phyloP scores from a whole-genome alignment of 306 rosid genomes.

The Trifolium subterraneum region DNA sequence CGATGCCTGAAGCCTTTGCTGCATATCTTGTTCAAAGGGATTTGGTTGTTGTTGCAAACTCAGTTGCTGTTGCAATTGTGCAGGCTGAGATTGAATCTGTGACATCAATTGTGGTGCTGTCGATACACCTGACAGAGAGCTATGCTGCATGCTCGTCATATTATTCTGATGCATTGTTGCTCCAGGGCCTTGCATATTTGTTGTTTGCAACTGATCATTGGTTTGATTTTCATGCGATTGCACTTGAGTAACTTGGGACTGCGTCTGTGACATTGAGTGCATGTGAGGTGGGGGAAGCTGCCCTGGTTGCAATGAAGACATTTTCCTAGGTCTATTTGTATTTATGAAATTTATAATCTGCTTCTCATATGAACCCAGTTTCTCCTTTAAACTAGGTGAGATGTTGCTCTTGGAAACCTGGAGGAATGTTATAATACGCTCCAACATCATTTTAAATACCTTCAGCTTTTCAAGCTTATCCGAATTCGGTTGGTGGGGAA shows the following conservation, averaged over 20 bases:
- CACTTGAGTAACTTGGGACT: slow-evolving; percentile 62
- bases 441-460: slow-evolving; percentile 72
- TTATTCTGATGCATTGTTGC: slow-evolving; percentile 65
- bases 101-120: slow-evolving; percentile 72
- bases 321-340: slow-evolving; percentile 71
- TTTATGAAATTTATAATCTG: slow-evolving; percentile 65
- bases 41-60: slow-evolving; percentile 85
- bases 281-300: slow-evolving; percentile 72
- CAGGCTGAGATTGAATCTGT: slow-evolving; percentile 84
- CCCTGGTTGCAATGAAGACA: slow-evolving; percentile 61
- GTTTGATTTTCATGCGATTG: slow-evolving; percentile 83
- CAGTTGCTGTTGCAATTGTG: slow-evolving; percentile 85
- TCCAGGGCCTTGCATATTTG: slow-evolving; percentile 66
- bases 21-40: slow-evolving; percentile 79
- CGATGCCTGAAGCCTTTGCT: slow-evolving; percentile 80
- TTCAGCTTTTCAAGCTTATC: slow-evolving; percentile 73
- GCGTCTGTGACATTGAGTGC: slow-evolving; percentile 73
- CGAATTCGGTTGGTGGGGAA: slow-evolving; percentile 63
- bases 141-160: slow-evolving; percentile 69
- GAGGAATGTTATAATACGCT: slow-evolving; percentile 63
- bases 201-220: slow-evolving; percentile 72
- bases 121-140: slow-evolving; percentile 65
- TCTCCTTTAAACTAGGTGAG: slow-evolving; percentile 55
- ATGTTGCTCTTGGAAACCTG: slow-evolving; percentile 60
- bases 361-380: slow-evolving; percentile 65